Evolutionary conservation across 1,139 yeast genomes (phyloP), one percentile per base, ranked within the genome.

Genomic region (Williopsis jadinii): DNA sequence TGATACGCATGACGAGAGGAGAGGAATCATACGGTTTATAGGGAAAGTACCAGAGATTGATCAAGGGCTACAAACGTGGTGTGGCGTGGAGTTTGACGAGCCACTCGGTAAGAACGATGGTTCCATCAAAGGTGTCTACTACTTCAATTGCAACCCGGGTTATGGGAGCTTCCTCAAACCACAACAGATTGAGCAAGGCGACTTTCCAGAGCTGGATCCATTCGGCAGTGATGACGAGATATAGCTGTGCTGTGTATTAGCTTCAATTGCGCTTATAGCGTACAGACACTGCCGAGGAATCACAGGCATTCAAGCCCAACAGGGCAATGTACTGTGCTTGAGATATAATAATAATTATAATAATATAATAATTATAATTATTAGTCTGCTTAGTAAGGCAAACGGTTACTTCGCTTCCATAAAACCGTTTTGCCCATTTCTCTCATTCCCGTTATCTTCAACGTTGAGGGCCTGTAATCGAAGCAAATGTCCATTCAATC

Each of bases 91-190:
- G 52, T 73, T 90, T 38, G 80, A 77, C 38, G 71, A 70, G 30
- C 82, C 88, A 0, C 63, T 62, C 0, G 97, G 97, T 3, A 85
- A 83, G 60, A 88, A 90, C 53, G 75, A 88, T 54, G 98, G 98
- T 1, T 63, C 82, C 0, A 71, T 88, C 10, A 69, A 77, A 33
- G 94, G 88, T 0, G 62, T 62, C 0, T 53, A 66, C 40, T 86
- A 88, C 60, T 92, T 92, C 53, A 67, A 72, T 0, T 77, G 86
- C 34, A 52, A 53, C 11, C 64, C 65, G 48, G 64, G 53, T 14
- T 73, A 76, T 55, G 97, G 97, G 1, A 68, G 81, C 1, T 83
- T 83, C 58, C 79, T 80, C 3, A 66, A 77, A 34, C 71, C 75
- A 0, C 40, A 45, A 5, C 55, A 56, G 19, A 49, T 64, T 2